phyloP scores from a whole-genome alignment of 208 protist species.

The Leishmania gerbilli region DNA sequence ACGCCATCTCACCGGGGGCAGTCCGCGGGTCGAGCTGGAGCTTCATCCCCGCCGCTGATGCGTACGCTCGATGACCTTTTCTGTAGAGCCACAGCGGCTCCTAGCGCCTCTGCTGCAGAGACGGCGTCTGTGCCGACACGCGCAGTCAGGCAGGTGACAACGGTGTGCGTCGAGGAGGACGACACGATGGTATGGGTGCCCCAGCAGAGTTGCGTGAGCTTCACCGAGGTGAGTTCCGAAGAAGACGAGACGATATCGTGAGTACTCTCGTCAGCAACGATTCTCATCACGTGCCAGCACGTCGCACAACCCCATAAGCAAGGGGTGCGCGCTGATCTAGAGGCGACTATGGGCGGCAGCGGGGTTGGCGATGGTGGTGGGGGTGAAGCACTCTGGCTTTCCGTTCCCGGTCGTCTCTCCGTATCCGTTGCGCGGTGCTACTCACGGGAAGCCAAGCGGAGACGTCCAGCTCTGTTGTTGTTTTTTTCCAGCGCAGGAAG shows the following conservation, averaged over 20 bases:
- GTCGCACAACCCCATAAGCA: not conserved
- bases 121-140: not conserved
- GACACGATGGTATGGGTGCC: not conserved
- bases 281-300: not conserved
- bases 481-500: not conserved
- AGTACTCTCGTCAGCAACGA: not conserved
- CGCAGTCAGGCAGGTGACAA: not conserved
- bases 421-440: not conserved
- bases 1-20: not conserved
- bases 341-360: not conserved
- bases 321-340: not conserved
- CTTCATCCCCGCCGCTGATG: not conserved
- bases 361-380: not conserved
- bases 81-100: not conserved
- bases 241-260: slow-evolving; percentile 2
- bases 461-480: not conserved
- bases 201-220: slow-evolving; percentile 1
- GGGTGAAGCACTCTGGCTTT: not conserved
- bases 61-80: not conserved
- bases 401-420: not conserved
- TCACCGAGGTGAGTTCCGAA: slow-evolving; percentile 13
- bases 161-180: slow-evolving; percentile 2
- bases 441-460: not conserved
- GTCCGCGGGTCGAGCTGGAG: not conserved
- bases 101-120: not conserved